Evolutionary conservation across 106 monocot genomes (phyloP).

Genomic region (Phalaenopsis aphrodite): DNA sequence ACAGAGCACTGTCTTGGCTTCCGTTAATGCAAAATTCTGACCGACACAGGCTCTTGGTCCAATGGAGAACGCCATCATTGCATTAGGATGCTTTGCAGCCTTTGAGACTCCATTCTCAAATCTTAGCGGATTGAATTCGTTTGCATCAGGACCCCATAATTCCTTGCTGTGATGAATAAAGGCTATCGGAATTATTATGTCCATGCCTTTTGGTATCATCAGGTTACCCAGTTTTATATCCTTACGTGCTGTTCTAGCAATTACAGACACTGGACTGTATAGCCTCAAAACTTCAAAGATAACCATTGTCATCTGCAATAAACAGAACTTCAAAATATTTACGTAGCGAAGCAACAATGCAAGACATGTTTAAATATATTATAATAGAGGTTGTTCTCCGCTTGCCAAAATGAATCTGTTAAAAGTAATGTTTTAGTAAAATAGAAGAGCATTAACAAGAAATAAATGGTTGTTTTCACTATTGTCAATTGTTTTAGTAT

Average conservation of each 20-base stretch:
- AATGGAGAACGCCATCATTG: slow-evolving; percentile 43
- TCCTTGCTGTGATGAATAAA: slow-evolving; percentile 37
- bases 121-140: slow-evolving; percentile 46
- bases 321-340: not conserved
- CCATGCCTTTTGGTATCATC: slow-evolving; percentile 23
- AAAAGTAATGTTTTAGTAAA: too few species aligned
- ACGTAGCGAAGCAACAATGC: too few species aligned
- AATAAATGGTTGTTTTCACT: too few species aligned
- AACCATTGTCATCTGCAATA: slow-evolving; percentile 35
- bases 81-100: slow-evolving; percentile 43
- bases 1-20: slow-evolving; percentile 46
- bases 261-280: slow-evolving; percentile 25
- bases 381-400: too few species aligned
- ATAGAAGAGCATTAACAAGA: too few species aligned
- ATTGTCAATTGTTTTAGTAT: too few species aligned
- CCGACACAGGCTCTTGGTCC: slow-evolving; percentile 54
- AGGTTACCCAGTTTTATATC: slow-evolving; percentile 33
- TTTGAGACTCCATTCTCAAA: slow-evolving; percentile 40
- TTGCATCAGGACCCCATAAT: slow-evolving; percentile 41
- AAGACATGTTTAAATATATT: too few species aligned
- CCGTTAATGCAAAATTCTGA: slow-evolving; percentile 53
- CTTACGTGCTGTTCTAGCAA: slow-evolving; percentile 12
- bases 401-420: too few species aligned
- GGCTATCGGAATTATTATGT: slow-evolving; percentile 21
- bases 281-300: slow-evolving; percentile 44